Conservation (phyloP, 2,329 filamentous ascomycete species). For the Diaporthe citriasiana region DNA sequence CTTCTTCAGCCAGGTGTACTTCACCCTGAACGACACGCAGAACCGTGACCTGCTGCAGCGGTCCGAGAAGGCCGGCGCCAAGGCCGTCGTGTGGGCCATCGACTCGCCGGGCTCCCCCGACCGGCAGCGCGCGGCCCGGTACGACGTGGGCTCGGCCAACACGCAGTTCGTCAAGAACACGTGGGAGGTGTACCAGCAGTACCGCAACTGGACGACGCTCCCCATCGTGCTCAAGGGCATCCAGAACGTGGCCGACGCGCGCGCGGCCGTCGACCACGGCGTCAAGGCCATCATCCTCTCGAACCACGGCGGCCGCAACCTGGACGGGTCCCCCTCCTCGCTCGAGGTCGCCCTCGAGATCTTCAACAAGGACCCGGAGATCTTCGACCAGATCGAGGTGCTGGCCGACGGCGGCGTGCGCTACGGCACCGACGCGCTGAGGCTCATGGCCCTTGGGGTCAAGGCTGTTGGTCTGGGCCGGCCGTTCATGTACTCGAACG, state of each 20-base stretch:
- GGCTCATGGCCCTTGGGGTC: constrained; percentile 60
- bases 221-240: constrained; percentile 59
- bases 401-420: constrained; percentile 60
- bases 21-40: constrained; percentile 52
- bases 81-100: constrained; percentile 56
- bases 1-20: constrained; percentile 54
- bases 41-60: constrained; percentile 51
- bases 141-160: constrained; percentile 54
- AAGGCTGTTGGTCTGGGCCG: constrained; percentile 61
- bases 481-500: constrained; percentile 67
- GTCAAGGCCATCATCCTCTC: constrained; percentile 56
- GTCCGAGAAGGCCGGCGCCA: constrained; percentile 52
- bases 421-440: constrained; percentile 59
- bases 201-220: constrained; percentile 54
- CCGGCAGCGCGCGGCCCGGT: constrained; percentile 58
- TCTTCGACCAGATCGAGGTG: constrained; percentile 57
- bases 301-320: constrained; percentile 60
- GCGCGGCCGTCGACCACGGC: constrained; percentile 52
- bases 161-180: constrained; percentile 42
- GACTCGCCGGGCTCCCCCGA: constrained; percentile 57
- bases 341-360: constrained; percentile 58
- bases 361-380: constrained; percentile 53
- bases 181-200: constrained; percentile 55
- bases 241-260: constrained; percentile 53
- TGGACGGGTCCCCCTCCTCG: constrained; percentile 56